A percentile compares a stretch with the other conserved stretches of the same genome.
Evolutionary conservation across 306 rosid species (phyloP).

Genomic region (Fragaria nilgerrensis): DNA sequence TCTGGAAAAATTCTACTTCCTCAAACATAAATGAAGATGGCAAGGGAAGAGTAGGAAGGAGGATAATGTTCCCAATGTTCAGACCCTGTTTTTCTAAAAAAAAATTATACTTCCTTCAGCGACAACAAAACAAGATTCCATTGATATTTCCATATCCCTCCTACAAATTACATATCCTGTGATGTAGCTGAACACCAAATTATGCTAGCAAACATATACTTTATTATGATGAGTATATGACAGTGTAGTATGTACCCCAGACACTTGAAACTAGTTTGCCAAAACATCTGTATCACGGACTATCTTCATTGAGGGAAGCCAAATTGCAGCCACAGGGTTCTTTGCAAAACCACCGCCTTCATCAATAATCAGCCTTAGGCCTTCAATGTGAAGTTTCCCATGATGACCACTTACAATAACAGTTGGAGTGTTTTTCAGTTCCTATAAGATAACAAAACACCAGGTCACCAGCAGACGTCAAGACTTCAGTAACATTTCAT

Average conservation of each 20-base stretch:
- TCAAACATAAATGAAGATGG: neutral
- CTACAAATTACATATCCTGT: neutral
- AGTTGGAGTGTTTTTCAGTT: conserved; percentile 48
- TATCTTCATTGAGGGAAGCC: conserved; percentile 72
- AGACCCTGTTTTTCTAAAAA: neutral
- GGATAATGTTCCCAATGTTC: neutral
- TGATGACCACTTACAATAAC: conserved; percentile 88
- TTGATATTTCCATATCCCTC: neutral
- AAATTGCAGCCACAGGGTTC: conserved; percentile 71
- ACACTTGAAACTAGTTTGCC: conserved; percentile 33
- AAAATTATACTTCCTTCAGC: neutral
- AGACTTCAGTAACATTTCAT: conserved; percentile 13
- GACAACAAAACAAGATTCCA: neutral
- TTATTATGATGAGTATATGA: neutral
- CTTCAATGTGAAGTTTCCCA: conserved; percentile 70
- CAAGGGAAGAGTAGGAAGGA: neutral
- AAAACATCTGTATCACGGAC: conserved; percentile 59
- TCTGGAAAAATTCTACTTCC: no score
- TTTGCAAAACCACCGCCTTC: conserved; percentile 67
- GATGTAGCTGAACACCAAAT: neutral
- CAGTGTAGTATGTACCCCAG: conserved; percentile 3
- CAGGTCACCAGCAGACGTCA: neutral
- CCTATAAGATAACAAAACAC: conserved; percentile 40
- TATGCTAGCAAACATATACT: neutral
- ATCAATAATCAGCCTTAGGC: conserved; percentile 70